Evolutionary conservation across 495 filamentous ascomycete genomes (phyloP), one percentile per base, ranked within the genome.

Genomic region (Hypoxylon fragiforme): DNA sequence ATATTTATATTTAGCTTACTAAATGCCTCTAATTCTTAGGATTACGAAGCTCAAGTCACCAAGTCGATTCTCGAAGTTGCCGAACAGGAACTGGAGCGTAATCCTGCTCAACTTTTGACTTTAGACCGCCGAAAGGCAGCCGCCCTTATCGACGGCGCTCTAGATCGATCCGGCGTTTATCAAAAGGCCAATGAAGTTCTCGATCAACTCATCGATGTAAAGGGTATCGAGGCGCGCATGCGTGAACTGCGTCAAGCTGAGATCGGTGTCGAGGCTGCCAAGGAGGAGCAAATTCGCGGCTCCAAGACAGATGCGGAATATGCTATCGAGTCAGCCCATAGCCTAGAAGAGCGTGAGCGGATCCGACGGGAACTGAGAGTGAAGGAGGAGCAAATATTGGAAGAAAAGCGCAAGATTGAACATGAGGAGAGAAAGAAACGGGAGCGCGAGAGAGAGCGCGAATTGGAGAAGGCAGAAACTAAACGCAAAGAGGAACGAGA

Each of bases 261-360:
- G 54, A 81, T 95, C 49, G 91, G 91, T 7, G 81, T 84, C 11
- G 88, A 87, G 31, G 76, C 73, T 2, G 89, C 91, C 11, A 73
- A 73, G 2, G 79, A 84, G 50, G 91, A 96, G 64, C 73, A 84
- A 50, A 57, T 70, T 18, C 77, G 80, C 19, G 91, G 91, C 2
- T 81, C 81, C 54, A 95, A 90, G 67, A 90, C 86, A 4, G 91
- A 95, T 57, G 86, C 85, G 37, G 87, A 91, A 44, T 96, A 92
- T 62, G 88, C 84, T 11, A 74, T 76, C 28, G 83, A 90, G 53
- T 83, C 89, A 1, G 83, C 82, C n/a, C 74, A 69, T n/a, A 82
- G 84, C 50, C 75, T 82, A 2, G 79, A 80, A 8, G 81, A 84
- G 57, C 81, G 87, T 38, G 86, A 86, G 16, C 82, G 77, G 22